Evolutionary conservation across 768 basidiomycete genomes (phyloP).

Genomic region (Lyophyllum atratum): DNA sequence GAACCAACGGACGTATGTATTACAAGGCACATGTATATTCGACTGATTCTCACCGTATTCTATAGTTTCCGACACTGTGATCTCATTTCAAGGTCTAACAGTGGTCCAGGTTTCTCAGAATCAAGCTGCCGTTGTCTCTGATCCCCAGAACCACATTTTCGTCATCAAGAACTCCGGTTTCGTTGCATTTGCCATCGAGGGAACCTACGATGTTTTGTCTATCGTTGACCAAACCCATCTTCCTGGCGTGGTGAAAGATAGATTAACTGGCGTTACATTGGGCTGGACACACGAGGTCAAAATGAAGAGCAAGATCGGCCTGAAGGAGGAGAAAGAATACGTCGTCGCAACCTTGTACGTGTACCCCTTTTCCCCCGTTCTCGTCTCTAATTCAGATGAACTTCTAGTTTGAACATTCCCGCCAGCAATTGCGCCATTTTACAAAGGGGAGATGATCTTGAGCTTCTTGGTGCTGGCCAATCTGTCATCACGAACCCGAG

Average conservation of each 20-base stretch:
- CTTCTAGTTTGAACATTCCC: conserved; percentile 70
- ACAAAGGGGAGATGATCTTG: conserved; percentile 78
- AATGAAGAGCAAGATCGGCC: conserved; percentile 63
- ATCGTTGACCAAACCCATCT: conserved; percentile 87
- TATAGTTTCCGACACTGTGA: conserved; percentile 78
- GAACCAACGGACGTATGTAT: conserved; percentile 64
- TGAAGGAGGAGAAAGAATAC: conserved; percentile 55
- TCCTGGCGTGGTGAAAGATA: conserved; percentile 57
- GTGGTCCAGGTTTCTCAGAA: conserved; percentile 90
- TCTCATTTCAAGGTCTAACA: conserved; percentile 78
- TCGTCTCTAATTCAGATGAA: not conserved
- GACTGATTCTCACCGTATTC: not conserved
- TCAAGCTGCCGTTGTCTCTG: conserved; percentile 73
- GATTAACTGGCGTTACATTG: conserved; percentile 60
- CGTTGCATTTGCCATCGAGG: conserved; percentile 75
- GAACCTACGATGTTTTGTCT: conserved; percentile 77
- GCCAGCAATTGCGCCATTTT: conserved; percentile 87
- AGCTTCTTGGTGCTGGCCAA: conserved; percentile 79
- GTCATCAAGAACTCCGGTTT: conserved; percentile 80
- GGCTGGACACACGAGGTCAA: conserved; percentile 78
- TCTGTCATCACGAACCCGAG: conserved; percentile 85
- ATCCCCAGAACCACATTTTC: conserved; percentile 79
- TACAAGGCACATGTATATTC: not conserved
- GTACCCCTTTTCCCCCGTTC: conserved; percentile 1
- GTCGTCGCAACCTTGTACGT: conserved; percentile 78